phyloP scores from a whole-genome alignment of 441 rosid genomes.

The Daphne laureola region DNA sequence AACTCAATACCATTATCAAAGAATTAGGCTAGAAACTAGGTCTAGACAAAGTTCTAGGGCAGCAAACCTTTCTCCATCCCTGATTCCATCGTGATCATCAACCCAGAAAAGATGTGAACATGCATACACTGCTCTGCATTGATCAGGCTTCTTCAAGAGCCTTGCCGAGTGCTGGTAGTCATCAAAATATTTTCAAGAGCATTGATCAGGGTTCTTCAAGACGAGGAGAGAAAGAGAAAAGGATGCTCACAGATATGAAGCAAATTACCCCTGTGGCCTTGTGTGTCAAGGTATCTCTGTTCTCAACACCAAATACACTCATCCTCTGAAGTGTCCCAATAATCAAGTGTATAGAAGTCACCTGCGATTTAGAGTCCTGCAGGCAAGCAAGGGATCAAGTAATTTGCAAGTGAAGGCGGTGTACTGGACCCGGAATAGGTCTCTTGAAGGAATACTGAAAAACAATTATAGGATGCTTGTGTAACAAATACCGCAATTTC shows the following conservation, averaged over 20 bases:
- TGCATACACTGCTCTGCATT: constrained; percentile 71
- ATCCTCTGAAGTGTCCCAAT: constrained; percentile 71
- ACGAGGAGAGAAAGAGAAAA: constrained; percentile 4
- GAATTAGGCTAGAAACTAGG: neutral
- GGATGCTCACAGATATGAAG: constrained; percentile 7
- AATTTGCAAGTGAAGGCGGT: constrained; percentile 5
- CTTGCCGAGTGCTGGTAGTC: constrained; percentile 56
- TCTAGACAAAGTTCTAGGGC: constrained; percentile 1
- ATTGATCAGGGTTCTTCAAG: too few species aligned
- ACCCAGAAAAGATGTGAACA: constrained; percentile 83
- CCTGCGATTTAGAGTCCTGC: constrained; percentile 68
- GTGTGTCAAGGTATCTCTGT: constrained; percentile 72
- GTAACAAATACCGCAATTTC: constrained; percentile 68
- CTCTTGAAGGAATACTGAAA: neutral
- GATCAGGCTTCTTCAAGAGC: constrained; percentile 76
- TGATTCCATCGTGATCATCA: constrained; percentile 44
- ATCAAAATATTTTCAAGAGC: too few species aligned
- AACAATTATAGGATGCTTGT: too few species aligned
- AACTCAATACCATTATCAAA: neutral
- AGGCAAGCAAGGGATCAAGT: constrained; percentile 8
- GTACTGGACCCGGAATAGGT: neutral
- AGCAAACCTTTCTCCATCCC: constrained; percentile 64
- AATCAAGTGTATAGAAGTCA: constrained; percentile 66
- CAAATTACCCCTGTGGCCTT: constrained; percentile 65
- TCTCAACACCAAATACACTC: constrained; percentile 67